Evolutionary conservation across 2,329 filamentous ascomycete genomes (phyloP).

Genomic region (Phoma sp.): DNA sequence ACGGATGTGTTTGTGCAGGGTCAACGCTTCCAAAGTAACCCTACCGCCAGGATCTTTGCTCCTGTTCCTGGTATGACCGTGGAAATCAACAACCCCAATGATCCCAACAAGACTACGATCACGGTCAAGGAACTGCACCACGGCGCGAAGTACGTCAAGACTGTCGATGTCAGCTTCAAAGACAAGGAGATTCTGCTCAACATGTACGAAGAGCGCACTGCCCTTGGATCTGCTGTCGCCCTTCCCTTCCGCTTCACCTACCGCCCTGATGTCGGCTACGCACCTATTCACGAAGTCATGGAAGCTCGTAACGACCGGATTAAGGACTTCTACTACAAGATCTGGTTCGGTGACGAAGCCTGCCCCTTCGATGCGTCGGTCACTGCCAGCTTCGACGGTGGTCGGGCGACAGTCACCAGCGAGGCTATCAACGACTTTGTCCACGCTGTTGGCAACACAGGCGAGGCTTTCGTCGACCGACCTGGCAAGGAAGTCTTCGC

Average conservation of each 20-base stretch:
- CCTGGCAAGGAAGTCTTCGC: constrained; percentile 93
- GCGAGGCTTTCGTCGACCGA: constrained; percentile 94
- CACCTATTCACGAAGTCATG: constrained; percentile 98
- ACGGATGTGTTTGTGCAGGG: constrained; percentile 94
- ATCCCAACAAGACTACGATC: constrained; percentile 83
- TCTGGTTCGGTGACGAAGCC: constrained; percentile 91
- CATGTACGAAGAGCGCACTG: constrained; percentile 92
- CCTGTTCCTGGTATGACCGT: constrained; percentile 87
- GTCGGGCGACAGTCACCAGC: constrained; percentile 82
- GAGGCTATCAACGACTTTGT: constrained; percentile 98
- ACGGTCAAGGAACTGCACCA: constrained; percentile 85
- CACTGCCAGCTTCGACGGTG: constrained; percentile 88
- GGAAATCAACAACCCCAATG: constrained; percentile 82
- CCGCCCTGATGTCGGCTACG: constrained; percentile 93
- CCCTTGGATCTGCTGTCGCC: constrained; percentile 79
- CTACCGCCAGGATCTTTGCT: constrained; percentile 87
- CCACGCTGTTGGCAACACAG: constrained; percentile 97
- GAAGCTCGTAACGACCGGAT: constrained; percentile 93
- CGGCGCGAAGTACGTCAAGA: constrained; percentile 85
- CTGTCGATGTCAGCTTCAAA: constrained; percentile 81
- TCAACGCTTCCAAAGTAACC: constrained; percentile 96
- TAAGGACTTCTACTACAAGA: constrained; percentile 98
- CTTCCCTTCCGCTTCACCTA: constrained; percentile 90
- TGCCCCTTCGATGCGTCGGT: constrained; percentile 85
- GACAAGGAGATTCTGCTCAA: constrained; percentile 84